Conservation (phyloP, 805 yeast species). For the Yamadazyma tumulicola region DNA sequence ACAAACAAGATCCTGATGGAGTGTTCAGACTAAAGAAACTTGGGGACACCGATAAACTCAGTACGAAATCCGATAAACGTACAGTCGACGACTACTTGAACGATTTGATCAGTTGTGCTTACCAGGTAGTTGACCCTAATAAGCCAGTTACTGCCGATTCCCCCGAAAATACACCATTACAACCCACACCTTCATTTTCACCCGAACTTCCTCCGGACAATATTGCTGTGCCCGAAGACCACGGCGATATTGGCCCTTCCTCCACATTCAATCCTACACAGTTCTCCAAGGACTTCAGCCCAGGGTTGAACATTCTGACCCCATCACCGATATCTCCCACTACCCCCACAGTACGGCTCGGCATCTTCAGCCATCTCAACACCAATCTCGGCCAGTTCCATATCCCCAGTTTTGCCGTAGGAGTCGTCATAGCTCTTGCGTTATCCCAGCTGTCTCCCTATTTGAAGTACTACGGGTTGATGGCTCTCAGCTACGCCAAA, state of each 20-base stretch:
- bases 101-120: conserved; percentile 31
- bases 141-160: background rate
- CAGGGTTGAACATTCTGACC: conserved; percentile 6
- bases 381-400: conserved; percentile 14
- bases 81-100: conserved; percentile 25
- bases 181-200: background rate
- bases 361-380: background rate
- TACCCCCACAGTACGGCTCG: conserved; percentile 7
- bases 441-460: conserved; percentile 20
- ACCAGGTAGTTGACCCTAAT: conserved; percentile 18
- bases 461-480: conserved; percentile 17
- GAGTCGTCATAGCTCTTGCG: conserved; percentile 21
- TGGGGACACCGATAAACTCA: conserved; percentile 13
- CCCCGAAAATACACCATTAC: background rate
- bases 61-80: conserved; percentile 16
- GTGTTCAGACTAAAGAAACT: conserved; percentile 32
- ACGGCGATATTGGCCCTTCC: no score
- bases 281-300: conserved; percentile 4
- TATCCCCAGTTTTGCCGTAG: conserved; percentile 26
- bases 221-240: background rate
- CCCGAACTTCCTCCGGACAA: background rate
- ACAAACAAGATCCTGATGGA: conserved; percentile 38
- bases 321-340: conserved; percentile 14
- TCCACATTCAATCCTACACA: no score
- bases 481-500: conserved; percentile 18